A percentile compares a stretch with the other conserved stretches of the same genome.
These are phyloP conservation scores for Salvia miltiorrhiza DNA, from an alignment of 257 asterid genomes.

Conservation along the genomic window DNA sequence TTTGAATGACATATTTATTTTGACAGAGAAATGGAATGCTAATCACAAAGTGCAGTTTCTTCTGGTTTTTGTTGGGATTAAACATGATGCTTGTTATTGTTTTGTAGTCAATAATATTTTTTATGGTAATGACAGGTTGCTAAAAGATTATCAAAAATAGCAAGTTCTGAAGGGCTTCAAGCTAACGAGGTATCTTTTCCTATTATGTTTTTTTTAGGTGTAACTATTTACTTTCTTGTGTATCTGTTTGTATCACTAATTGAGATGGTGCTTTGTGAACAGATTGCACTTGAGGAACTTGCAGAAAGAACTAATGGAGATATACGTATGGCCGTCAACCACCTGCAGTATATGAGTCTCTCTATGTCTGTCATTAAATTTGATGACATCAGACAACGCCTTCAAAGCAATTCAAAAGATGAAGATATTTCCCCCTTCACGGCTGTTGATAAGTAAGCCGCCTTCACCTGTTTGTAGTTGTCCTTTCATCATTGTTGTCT, in stretches of 20 bases:
- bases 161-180: slow-evolving; percentile 83
- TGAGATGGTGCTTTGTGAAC: slow-evolving; percentile 21
- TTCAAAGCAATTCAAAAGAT: slow-evolving; percentile 89
- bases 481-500: slow-evolving; percentile 10
- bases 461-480: slow-evolving; percentile 18
- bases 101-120: slow-evolving; percentile 18
- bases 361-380: slow-evolving; percentile 82
- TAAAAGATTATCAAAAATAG: slow-evolving; percentile 81
- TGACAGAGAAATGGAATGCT: too few relatives aligned
- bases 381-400: slow-evolving; percentile 86
- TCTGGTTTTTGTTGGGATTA: slow-evolving; percentile 15
- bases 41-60: background rate
- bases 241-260: slow-evolving; percentile 10
- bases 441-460: slow-evolving; percentile 89
- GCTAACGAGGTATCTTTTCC: slow-evolving; percentile 59
- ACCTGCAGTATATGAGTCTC: slow-evolving; percentile 93
- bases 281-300: slow-evolving; percentile 98
- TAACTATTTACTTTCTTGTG: slow-evolving; percentile 7
- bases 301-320: slow-evolving; percentile 92
- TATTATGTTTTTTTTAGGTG: background rate
- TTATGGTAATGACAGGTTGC: slow-evolving; percentile 61
- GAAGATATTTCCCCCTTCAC: slow-evolving; percentile 97
- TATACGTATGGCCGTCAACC: slow-evolving; percentile 94
- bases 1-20: background rate
- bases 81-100: slow-evolving; percentile 16